These are phyloP conservation scores for Cladosporium oxysporum DNA, from an alignment of 2,329 filamentous ascomycete genomes.

Conservation along the genomic window DNA sequence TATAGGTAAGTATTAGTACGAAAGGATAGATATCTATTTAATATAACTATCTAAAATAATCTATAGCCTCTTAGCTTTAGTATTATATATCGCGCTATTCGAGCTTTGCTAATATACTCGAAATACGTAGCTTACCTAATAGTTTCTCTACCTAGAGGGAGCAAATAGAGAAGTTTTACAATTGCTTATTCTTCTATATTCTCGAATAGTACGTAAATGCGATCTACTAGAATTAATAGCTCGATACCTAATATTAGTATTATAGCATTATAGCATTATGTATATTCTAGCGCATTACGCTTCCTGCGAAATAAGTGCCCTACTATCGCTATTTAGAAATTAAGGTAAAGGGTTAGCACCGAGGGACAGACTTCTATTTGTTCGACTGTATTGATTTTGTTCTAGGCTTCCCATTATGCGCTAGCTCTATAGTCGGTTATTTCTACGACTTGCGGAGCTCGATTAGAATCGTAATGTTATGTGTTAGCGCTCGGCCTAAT, in stretches of 20 bases:
- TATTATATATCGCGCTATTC: neutral
- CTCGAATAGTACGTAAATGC: neutral
- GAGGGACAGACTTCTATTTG: neutral
- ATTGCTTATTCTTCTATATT: neutral
- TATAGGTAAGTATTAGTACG: neutral
- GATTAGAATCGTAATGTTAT: neutral
- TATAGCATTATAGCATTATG: neutral
- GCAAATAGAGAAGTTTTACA: neutral
- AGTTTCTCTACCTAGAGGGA: neutral
- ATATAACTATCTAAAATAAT: neutral
- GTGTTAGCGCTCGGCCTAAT: neutral
- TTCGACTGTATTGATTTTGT: neutral
- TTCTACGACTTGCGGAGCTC: neutral
- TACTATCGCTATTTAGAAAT: neutral
- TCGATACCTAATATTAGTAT: neutral
- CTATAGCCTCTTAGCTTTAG: neutral
- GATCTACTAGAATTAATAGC: neutral
- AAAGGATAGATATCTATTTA: neutral
- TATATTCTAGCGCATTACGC: neutral
- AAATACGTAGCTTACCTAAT: neutral
- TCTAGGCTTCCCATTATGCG: neutral
- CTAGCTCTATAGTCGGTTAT: neutral
- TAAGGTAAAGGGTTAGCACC: neutral
- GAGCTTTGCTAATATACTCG: neutral
- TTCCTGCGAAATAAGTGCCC: neutral